Conservation (phyloP, 306 rosid genomes). For the Lathyrus oleraceus region DNA sequence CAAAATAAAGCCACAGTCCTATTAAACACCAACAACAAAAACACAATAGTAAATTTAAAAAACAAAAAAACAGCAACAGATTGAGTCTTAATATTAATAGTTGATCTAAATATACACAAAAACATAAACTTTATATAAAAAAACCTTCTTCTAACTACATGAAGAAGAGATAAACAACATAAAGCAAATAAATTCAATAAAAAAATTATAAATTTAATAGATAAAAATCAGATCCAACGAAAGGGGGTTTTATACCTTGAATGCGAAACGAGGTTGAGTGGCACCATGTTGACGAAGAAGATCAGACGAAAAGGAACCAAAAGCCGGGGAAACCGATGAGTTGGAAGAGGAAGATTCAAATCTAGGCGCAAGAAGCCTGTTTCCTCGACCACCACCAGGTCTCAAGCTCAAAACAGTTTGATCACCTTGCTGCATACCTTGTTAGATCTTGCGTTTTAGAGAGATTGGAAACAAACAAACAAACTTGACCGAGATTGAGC, state of each 20-base stretch:
- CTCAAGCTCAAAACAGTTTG: conserved; percentile 87
- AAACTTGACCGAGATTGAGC: conserved; percentile 55
- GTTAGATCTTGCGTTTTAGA: conserved; percentile 50
- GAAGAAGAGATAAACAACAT: background rate
- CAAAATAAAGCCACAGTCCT: background rate
- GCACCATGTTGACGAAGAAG: conserved; percentile 66
- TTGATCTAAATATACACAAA: conserved; percentile 14
- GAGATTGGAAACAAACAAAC: background rate
- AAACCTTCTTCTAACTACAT: background rate
- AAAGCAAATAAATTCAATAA: background rate
- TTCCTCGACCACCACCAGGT: conserved; percentile 98
- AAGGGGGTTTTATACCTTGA: conserved; percentile 54
- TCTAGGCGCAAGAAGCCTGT: conserved; percentile 75
- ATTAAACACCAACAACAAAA: background rate
- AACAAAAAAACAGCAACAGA: background rate
- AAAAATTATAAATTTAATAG: conserved; percentile 16
- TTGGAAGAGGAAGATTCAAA: conserved; percentile 62
- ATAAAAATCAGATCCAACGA: conserved; percentile 41
- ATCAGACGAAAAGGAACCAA: conserved; percentile 76
- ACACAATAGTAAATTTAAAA: background rate
- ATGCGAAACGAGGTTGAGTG: conserved; percentile 46
- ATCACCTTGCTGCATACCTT: conserved; percentile 99
- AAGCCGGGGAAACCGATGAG: conserved; percentile 51
- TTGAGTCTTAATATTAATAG: background rate
- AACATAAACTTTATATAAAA: background rate